Evolutionary conservation across 2,329 filamentous ascomycete species (phyloP).

Genomic region (Alternaria hordeiaustralica): DNA sequence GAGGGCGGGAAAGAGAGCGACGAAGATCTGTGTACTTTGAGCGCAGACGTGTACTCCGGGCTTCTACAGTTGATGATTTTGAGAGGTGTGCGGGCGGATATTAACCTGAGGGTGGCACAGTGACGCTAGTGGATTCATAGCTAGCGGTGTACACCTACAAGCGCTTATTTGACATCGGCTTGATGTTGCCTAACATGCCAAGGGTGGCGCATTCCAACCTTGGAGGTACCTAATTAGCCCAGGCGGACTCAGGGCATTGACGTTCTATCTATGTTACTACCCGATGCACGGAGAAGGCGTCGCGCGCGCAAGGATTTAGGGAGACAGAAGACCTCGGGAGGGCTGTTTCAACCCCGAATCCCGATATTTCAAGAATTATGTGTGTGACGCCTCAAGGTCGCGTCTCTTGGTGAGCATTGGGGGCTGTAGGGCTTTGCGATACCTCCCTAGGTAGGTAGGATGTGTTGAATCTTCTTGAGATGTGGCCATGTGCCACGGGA

Average conservation of each 20-base stretch:
- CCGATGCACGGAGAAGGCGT: background rate
- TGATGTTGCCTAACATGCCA: background rate
- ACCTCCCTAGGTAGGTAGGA: background rate
- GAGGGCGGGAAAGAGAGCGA: background rate
- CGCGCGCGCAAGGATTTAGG: background rate
- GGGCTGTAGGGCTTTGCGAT: background rate
- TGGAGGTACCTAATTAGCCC: background rate
- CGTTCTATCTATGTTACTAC: background rate
- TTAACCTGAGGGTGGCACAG: background rate
- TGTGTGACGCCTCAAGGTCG: background rate
- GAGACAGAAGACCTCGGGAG: background rate
- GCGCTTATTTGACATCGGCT: background rate
- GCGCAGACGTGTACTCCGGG: background rate
- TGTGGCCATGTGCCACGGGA: conserved; percentile 1
- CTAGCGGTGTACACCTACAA: background rate
- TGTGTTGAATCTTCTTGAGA: conserved; percentile 2
- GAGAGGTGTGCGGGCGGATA: conserved; percentile 3
- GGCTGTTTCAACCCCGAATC: background rate
- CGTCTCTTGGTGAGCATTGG: background rate
- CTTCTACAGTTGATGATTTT: background rate
- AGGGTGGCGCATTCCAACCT: background rate
- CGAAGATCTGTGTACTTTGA: background rate
- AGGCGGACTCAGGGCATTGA: background rate
- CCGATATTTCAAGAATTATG: background rate
- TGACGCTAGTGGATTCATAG: background rate